phyloP scores from a whole-genome alignment of 495 filamentous ascomycete species.

The Hyphodiscus hymeniophilus region DNA sequence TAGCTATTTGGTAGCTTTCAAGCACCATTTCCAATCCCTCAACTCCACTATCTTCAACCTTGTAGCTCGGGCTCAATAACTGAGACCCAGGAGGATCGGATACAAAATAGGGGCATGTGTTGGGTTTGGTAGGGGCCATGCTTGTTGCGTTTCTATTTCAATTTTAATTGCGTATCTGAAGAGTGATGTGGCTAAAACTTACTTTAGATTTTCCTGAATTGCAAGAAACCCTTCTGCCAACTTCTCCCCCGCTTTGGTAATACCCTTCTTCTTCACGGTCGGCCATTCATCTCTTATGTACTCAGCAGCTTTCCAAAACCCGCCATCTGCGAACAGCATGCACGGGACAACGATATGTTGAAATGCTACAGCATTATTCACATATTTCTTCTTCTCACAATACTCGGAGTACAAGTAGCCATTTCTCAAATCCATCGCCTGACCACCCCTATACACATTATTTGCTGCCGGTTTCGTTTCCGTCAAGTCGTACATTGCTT shows the following conservation, averaged over 20 bases:
- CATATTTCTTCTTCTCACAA: slow-evolving; percentile 1
- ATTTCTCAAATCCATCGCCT: slow-evolving; percentile 4
- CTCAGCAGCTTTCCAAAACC: slow-evolving; percentile 3
- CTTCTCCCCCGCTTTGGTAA: neutral
- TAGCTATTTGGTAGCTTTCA: slow-evolving; percentile 1
- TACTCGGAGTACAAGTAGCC: neutral
- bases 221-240: neutral
- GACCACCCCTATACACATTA: neutral
- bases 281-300: neutral
- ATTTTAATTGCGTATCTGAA: neutral
- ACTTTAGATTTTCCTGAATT: neutral
- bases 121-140: neutral
- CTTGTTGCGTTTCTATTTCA: neutral
- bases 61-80: neutral
- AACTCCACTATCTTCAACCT: neutral
- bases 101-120: slow-evolving; percentile 4
- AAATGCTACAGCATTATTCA: slow-evolving; percentile 1
- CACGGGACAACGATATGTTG: slow-evolving; percentile 4
- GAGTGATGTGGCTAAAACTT: neutral
- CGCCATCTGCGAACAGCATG: neutral
- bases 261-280: neutral
- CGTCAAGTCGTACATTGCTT: neutral
- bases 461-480: neutral
- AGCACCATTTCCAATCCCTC: slow-evolving; percentile 1
- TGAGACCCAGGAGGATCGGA: slow-evolving; percentile 8